Percentiles rank a stretch among this genome's conserved stretches.
Evolutionary conservation across 495 filamentous ascomycete genomes (phyloP).

Genomic region (Neurospora discreta): DNA sequence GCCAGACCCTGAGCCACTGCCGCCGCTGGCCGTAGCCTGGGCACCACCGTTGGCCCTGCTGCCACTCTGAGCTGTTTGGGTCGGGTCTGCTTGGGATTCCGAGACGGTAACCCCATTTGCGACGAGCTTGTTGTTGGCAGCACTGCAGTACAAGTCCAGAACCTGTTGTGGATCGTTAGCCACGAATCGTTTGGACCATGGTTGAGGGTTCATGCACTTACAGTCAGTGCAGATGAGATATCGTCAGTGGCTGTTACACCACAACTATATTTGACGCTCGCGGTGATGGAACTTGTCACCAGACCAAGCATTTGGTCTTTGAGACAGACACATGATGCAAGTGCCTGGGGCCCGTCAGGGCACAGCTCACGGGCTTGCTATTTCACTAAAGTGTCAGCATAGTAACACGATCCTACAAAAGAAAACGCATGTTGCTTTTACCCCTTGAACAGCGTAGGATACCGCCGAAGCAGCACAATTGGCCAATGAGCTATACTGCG

Average conservation of each 20-base stretch:
- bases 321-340: slow-evolving; percentile 39
- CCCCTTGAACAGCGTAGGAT: slow-evolving; percentile 27
- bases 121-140: slow-evolving; percentile 27
- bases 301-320: slow-evolving; percentile 31
- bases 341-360: slow-evolving; percentile 28
- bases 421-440: slow-evolving; percentile 10
- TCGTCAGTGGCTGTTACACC: slow-evolving; percentile 32
- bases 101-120: slow-evolving; percentile 28
- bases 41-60: slow-evolving; percentile 9
- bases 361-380: slow-evolving; percentile 31
- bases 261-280: slow-evolving; percentile 30
- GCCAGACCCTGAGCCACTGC: slow-evolving; percentile 1
- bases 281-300: slow-evolving; percentile 26
- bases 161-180: slow-evolving; percentile 10
- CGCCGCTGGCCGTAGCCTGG: slow-evolving; percentile 8
- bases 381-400: slow-evolving; percentile 1
- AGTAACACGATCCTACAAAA: not conserved
- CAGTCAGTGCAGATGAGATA: slow-evolving; percentile 30
- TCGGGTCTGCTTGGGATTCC: slow-evolving; percentile 10
- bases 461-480: slow-evolving; percentile 32
- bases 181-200: not conserved
- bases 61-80: not conserved
- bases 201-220: not conserved
- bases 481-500: slow-evolving; percentile 30
- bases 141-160: slow-evolving; percentile 37